These are phyloP conservation scores for Oryza rufipogon DNA, from an alignment of 176 grass and related monocot genomes.

Conservation along the genomic window DNA sequence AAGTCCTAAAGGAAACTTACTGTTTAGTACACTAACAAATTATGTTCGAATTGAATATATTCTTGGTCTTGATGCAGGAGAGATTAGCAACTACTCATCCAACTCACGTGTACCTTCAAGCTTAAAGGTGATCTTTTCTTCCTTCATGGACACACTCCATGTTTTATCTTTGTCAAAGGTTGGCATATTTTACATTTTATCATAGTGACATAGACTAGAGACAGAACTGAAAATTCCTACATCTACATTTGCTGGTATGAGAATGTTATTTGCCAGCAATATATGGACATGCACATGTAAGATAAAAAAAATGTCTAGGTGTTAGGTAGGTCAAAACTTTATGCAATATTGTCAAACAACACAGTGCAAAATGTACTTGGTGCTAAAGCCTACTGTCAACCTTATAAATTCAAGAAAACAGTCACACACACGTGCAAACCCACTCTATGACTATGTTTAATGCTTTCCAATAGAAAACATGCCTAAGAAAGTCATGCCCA, in stretches of 20 bases:
- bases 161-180: constrained; percentile 23
- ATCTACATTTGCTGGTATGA: constrained; percentile 7
- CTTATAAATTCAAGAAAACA: background rate
- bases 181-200: constrained; percentile 24
- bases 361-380: constrained; percentile 18
- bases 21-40: constrained; percentile 13
- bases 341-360: constrained; percentile 4
- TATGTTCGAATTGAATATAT: constrained; percentile 42
- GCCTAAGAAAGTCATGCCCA: constrained; percentile 2
- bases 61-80: constrained; percentile 50
- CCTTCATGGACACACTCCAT: background rate
- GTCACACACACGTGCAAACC: background rate
- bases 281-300: background rate
- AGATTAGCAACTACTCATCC: constrained; percentile 41
- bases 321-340: constrained; percentile 10
- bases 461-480: constrained; percentile 19
- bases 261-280: background rate
- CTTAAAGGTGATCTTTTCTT: constrained; percentile 41
- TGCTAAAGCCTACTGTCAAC: background rate
- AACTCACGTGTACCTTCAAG: constrained; percentile 34
- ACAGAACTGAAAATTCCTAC: background rate
- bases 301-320: background rate
- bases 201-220: background rate
- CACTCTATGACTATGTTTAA: background rate
- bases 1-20: constrained; percentile 3